These are phyloP conservation scores for Aspergillus caelatus DNA, from an alignment of 2,329 filamentous ascomycete species.

Conservation along the genomic window DNA sequence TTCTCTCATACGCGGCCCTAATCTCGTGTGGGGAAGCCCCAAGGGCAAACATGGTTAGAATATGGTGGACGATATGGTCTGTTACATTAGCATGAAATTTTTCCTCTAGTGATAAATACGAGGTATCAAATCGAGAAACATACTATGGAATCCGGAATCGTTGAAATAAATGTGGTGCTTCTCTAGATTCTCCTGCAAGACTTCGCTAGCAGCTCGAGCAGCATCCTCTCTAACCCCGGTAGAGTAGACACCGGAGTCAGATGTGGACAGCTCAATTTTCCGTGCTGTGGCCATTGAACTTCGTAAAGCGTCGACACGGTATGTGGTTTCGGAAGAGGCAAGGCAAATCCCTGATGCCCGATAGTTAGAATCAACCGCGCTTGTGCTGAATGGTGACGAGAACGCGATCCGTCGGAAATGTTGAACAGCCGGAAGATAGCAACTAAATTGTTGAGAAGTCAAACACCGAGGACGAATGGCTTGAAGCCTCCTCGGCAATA, in stretches of 20 bases:
- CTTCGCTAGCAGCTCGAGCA: constrained; percentile 64
- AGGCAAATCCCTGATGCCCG: background rate
- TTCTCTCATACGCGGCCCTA: constrained; percentile 65
- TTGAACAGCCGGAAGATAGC: background rate
- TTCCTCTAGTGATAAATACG: background rate
- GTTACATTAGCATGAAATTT: background rate
- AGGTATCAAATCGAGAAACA: constrained; percentile 6
- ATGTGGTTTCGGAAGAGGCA: background rate
- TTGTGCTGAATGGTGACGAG: background rate
- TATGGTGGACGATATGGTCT: constrained; percentile 77
- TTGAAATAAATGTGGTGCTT: constrained; percentile 83
- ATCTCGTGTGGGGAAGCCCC: constrained; percentile 65
- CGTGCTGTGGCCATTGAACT: constrained; percentile 52
- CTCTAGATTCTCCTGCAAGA: constrained; percentile 76
- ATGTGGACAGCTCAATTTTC: constrained; percentile 48
- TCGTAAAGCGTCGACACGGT: background rate
- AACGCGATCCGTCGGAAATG: too few species aligned
- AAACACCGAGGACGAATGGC: background rate
- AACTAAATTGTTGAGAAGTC: background rate
- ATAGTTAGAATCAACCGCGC: background rate
- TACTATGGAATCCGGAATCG: constrained; percentile 68
- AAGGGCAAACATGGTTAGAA: constrained; percentile 76
- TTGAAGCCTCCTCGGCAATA: background rate
- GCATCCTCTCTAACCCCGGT: constrained; percentile 56
- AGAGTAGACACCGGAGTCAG: constrained; percentile 51